Evolutionary conservation across 2,329 filamentous ascomycete species (phyloP).

Genomic region (Penicillium sp.): DNA sequence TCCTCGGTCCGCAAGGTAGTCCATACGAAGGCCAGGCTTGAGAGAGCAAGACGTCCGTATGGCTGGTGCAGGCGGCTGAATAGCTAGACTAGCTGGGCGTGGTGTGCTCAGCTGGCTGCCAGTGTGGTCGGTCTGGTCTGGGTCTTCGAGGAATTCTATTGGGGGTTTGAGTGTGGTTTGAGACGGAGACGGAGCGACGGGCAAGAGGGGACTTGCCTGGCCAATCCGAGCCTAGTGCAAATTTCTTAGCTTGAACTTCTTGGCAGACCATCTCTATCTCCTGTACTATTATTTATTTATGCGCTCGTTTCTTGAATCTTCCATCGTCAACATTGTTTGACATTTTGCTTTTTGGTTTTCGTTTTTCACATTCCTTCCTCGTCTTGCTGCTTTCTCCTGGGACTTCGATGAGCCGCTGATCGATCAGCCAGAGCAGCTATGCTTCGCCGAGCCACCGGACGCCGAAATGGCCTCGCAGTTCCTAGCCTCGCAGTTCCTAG

Average conservation of each 20-base stretch:
- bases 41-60: background rate
- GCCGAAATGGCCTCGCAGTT: slow-evolving; percentile 24
- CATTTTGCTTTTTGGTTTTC: no score
- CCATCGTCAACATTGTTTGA: no score
- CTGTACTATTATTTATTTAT: background rate
- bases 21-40: background rate
- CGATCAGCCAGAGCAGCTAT: slow-evolving; percentile 17
- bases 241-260: slow-evolving; percentile 18
- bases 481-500: slow-evolving; percentile 22
- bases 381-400: background rate
- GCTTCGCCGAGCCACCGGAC: slow-evolving; percentile 30
- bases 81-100: background rate
- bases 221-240: slow-evolving; percentile 22
- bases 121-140: slow-evolving; percentile 8
- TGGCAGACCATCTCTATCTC: slow-evolving; percentile 17
- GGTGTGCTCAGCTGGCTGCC: slow-evolving; percentile 11
- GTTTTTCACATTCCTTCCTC: background rate
- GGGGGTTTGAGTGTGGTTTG: slow-evolving; percentile 11
- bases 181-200: slow-evolving; percentile 16
- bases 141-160: slow-evolving; percentile 17
- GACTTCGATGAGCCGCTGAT: slow-evolving; percentile 1
- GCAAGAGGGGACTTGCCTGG: slow-evolving; percentile 23
- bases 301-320: no score
- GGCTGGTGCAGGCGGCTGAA: background rate
- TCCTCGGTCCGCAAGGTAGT: slow-evolving; percentile 6